phyloP scores from a whole-genome alignment of 441 rosid genomes.

The Pelargonium citronellum region DNA sequence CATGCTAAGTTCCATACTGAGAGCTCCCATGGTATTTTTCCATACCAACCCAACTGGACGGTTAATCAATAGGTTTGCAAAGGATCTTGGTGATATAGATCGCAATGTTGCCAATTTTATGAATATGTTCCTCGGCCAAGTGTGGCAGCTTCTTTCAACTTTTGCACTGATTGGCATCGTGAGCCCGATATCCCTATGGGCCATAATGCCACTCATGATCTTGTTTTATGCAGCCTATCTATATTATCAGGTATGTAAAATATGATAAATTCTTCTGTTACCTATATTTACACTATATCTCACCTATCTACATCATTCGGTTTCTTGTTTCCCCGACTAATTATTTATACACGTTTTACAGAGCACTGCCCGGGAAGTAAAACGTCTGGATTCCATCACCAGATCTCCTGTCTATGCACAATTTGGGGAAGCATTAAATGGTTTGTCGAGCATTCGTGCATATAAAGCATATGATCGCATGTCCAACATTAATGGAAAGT shows the following conservation, averaged over 20 bases:
- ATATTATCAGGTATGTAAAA: conserved; percentile 74
- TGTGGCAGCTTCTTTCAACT: conserved; percentile 88
- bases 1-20: conserved; percentile 75
- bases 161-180: conserved; percentile 85
- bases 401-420: conserved; percentile 96
- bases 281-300: background rate
- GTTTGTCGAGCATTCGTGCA: conserved; percentile 76
- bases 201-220: conserved; percentile 92
- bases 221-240: conserved; percentile 89
- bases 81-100: conserved; percentile 95
- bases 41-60: conserved; percentile 95
- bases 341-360: conserved; percentile 19
- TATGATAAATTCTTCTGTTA: conserved; percentile 12
- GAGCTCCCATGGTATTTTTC: conserved; percentile 98
- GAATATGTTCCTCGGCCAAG: conserved; percentile 78
- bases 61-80: conserved; percentile 90
- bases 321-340: background rate
- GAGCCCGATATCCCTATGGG: conserved; percentile 98
- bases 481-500: conserved; percentile 74
- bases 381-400: conserved; percentile 76
- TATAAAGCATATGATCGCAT: conserved; percentile 83
- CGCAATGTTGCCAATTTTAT: conserved; percentile 69
- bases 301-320: background rate
- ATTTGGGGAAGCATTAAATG: conserved; percentile 88
- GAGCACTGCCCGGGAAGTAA: conserved; percentile 92